phyloP scores from a whole-genome alignment of 345 rosid genomes.

The Salix arbutifolia region DNA sequence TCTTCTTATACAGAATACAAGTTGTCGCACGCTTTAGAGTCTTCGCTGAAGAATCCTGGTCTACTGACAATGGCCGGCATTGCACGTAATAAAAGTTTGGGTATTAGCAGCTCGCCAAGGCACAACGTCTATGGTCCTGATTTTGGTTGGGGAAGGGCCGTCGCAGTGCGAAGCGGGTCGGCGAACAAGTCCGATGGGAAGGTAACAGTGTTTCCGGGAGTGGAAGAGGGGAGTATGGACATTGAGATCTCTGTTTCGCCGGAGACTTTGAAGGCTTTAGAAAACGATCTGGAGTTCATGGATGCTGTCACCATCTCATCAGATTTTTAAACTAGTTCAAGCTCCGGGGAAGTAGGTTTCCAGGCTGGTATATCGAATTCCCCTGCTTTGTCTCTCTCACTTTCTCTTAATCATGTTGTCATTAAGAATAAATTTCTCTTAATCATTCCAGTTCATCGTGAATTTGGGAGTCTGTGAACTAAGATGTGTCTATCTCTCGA shows the following conservation, averaged over 20 bases:
- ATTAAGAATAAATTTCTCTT: no score
- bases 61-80: not conserved
- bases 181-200: constrained; percentile 21
- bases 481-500: no score
- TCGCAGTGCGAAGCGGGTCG: constrained; percentile 24
- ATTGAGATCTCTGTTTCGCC: constrained; percentile 21
- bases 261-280: constrained; percentile 12
- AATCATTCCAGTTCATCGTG: no score
- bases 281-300: constrained; percentile 26
- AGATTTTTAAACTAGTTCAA: not conserved
- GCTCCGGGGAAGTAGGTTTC: no score
- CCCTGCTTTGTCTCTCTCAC: no score
- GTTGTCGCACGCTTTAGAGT: not conserved
- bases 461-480: no score
- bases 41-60: constrained; percentile 18
- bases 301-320: constrained; percentile 13
- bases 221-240: constrained; percentile 25
- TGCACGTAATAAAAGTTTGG: not conserved
- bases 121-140: constrained; percentile 36
- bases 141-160: constrained; percentile 43
- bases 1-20: constrained; percentile 14
- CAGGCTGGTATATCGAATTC: no score
- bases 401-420: no score
- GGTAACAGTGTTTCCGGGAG: constrained; percentile 22
- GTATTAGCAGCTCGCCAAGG: constrained; percentile 36